A percentile compares a stretch with the other conserved stretches of the same genome.
Conservation (phyloP, 306 rosid genomes). For the Arachis hypogaea region DNA sequence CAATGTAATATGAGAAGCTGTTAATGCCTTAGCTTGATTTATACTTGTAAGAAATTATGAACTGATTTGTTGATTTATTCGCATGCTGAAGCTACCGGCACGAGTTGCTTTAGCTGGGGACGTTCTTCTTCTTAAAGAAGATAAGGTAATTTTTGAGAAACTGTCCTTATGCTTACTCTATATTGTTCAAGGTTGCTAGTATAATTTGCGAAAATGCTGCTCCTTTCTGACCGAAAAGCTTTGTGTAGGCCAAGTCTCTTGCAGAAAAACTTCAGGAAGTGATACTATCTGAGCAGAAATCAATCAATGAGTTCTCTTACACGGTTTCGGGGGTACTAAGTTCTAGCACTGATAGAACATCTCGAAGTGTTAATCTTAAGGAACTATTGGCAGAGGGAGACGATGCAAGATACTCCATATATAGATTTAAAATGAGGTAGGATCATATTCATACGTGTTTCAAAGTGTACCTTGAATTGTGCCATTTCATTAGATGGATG, state of each 20-base stretch:
- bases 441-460: neutral
- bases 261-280: conserved; percentile 62
- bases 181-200: neutral
- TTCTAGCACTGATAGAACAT: conserved; percentile 58
- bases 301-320: conserved; percentile 56
- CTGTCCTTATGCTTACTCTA: conserved; percentile 29
- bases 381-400: conserved; percentile 62
- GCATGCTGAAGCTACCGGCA: conserved; percentile 67
- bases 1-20: conserved; percentile 6
- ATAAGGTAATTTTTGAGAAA: conserved; percentile 58
- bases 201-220: neutral
- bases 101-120: conserved; percentile 94
- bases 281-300: conserved; percentile 62
- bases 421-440: conserved; percentile 77
- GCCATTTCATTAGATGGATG: conserved; percentile 29
- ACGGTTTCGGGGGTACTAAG: conserved; percentile 77
- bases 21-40: neutral
- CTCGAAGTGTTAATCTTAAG: conserved; percentile 64
- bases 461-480: conserved; percentile 8
- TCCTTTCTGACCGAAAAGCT: conserved; percentile 31
- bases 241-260: conserved; percentile 61
- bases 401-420: conserved; percentile 50
- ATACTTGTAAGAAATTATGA: conserved; percentile 19
- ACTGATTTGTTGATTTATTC: conserved; percentile 41
- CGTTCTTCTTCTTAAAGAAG: conserved; percentile 63